Evolutionary conservation across 257 asterid genomes (phyloP), one percentile per base, ranked within the genome.

Genomic region (Salvia splendens): DNA sequence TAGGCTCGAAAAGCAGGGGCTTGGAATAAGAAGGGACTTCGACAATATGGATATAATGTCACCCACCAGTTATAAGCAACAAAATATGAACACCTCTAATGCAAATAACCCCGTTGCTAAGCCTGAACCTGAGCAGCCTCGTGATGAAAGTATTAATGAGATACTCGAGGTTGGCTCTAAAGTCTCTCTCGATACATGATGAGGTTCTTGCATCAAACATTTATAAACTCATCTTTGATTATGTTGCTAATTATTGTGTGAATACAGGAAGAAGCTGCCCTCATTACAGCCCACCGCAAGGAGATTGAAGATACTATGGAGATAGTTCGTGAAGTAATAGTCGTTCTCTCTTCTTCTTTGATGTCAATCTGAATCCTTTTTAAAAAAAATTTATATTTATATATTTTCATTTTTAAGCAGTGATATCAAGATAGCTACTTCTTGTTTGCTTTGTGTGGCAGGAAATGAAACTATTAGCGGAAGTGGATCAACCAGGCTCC

Each of bases 221-320:
- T 24, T 24, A 24, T 24, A 24, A 24, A 24, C 30, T 24, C 30
- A 24, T 24, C 30, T 24, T 24, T 24, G 30, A 24, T 24, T 24
- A 24, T 24, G 30, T 24, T 41, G 67, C 2, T 77, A 32, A 67
- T 15, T 58, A 6, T 82, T 68, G 67, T 51, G 53, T 47, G 65
- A 75, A 33, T 75, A 68, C 70, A 93, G 97, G 97, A 93, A 73
- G 97, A 93, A 72, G 96, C 86, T 78, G 95, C 99, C 64, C 89
- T 90, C 68, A 81, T 91, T 76, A 89, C 95, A 53, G 95, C 97
- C 67, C 97, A 94, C 64, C 82, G 96, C 58, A 94, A 88, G 78
- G 92, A 90, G 86, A 94, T 94, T 57, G 97, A 94, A 81, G 97
- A 94, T 62, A 94, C 97, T 53, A 86, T 85, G 95, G 96, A 94